Evolutionary conservation across 2,329 filamentous ascomycete species (phyloP), one percentile per base, ranked within the genome.

Genomic region (Arthrinium phaeospermum): DNA sequence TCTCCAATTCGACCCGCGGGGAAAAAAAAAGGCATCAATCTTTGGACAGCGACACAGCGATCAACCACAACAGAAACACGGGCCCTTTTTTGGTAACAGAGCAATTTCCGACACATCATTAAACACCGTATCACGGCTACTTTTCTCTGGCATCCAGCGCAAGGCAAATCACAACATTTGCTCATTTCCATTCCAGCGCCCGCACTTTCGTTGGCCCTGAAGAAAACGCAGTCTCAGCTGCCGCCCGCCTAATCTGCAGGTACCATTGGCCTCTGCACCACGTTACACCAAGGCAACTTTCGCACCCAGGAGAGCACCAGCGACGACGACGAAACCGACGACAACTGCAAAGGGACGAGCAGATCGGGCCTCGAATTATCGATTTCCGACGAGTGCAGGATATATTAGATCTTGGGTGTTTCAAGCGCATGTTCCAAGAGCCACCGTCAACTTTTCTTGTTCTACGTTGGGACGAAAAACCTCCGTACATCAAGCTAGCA

Each of bases 171-270:
- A 68, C 44, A 68, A 46, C 41, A 47, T 68, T 47, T 34, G 41
- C n/a, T 68, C 67, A 68, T 47, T 68, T 30, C 44, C 67, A 68
- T 47, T 46, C 67, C 67, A 45, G 67, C 67, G 27, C 10, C 45
- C 8, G 41, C 30, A 47, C 2, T 12, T 61, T n/a, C 49, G 49
- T 34, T 30, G 13, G 16, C 30, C 37, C 41, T 41, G 27, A 14
- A 47, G 67, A 68, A 45, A 30, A 47, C 67, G 7, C 41, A 46
- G 67, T 68, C 67, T 73, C 72, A 46, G 72, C 75, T 79, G 78
- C 74, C 68, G 71, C 73, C 71, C 76, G 76, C 77, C 78, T 77
- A 74, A 74, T 70, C 69, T 76, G 76, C 78, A 77, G 75, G 76
- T 79, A 80, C 76, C 74, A 77, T 77, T 74, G 71, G 71, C 68